Base-by-base conservation (phyloP, 176 grass and related monocot species). In the Dactylis glomerata region DNA sequence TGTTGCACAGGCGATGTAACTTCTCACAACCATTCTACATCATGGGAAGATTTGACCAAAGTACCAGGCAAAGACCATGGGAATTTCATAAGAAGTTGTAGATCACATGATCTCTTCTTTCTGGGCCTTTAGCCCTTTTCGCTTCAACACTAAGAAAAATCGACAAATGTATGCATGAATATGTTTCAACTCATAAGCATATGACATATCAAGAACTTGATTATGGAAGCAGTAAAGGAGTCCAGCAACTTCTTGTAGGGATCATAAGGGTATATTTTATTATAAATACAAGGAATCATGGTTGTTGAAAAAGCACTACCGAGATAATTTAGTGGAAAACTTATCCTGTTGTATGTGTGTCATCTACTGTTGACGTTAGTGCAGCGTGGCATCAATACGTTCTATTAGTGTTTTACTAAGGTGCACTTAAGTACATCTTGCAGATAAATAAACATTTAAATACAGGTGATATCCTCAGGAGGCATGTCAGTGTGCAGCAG, bases 391-490 rank as follows among this genome's bases (percentile, higher is more conserved):
- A 72, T 63, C 65, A 20, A 27, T 15, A 32, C 23, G 24, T 82
- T 76, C 6, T 22, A 36, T 28, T 64, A 19, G 26, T 83, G 17
- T 24, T 50, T 57, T 57, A 65, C 0, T 73, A 79, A 84, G 34
- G 20, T 66, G 6, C 70, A 16, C 76, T 46, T 42, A 81, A 81
- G 33, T 78, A 47, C 42, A 84, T 24, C 15, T 54, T 73, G 63
- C 1, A 28, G 40, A 63, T 1, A 71, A 63, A 78, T 24, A 79
- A 88, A 54, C 33, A 79, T 52, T 73, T 20, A 22, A 58, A 84
- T 46, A 42, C 68, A 46, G n/a, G 20, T 73, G 37, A 68, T 20
- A 67, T 73, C 68, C 26, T 73, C 24, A 73, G 40, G 67, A 88
- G 56, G 32, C 40, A 40, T 80, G 10, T 64, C 3, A 20, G 44